Percentiles rank a stretch among this genome's conserved stretches.
Conservation (phyloP, 306 rosid genomes). For the Trifolium fragiferum region DNA sequence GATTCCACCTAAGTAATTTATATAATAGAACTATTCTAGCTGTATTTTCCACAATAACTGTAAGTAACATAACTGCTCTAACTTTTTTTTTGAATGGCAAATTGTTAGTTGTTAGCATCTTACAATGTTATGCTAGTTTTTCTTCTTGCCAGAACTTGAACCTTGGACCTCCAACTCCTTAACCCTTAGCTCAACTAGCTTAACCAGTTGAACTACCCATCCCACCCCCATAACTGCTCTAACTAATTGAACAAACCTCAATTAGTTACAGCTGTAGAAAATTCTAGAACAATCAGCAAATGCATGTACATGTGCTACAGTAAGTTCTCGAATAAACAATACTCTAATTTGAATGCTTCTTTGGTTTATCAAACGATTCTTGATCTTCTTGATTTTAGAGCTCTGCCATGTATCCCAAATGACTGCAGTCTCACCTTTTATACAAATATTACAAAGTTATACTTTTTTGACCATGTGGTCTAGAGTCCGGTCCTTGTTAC, state of each 20-base stretch:
- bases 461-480: neutral
- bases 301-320: neutral
- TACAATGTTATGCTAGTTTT: too few relatives aligned
- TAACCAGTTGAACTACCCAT: too few relatives aligned
- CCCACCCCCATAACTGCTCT: too few relatives aligned
- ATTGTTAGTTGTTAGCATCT: too few relatives aligned
- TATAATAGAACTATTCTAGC: neutral
- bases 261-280: neutral
- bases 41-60: neutral
- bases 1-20: neutral
- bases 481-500: neutral
- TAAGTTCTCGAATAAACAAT: neutral
- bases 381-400: neutral
- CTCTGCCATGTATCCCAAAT: neutral
- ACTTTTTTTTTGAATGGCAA: too few relatives aligned
- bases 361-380: neutral
- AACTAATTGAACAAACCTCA: neutral
- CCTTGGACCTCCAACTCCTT: too few relatives aligned
- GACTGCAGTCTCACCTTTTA: neutral
- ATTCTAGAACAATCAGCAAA: neutral
- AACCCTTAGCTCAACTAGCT: too few relatives aligned
- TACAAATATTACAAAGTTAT: neutral
- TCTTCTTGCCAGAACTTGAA: too few relatives aligned
- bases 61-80: neutral
- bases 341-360: neutral